Conservation (phyloP, 495 filamentous ascomycete genomes). For the Amorphotheca resinae region DNA sequence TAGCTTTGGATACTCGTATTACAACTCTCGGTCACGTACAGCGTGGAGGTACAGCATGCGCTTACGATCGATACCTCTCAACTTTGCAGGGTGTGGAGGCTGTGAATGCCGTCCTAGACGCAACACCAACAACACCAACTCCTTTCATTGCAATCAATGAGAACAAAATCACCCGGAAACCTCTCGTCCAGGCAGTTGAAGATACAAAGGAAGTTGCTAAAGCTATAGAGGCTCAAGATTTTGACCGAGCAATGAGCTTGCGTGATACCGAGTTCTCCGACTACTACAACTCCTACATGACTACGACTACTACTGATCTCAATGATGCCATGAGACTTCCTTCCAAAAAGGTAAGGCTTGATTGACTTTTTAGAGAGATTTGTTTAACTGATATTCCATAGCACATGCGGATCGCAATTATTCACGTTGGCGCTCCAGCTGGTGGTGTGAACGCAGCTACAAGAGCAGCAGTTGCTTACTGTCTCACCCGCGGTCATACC, state of each 20-base stretch:
- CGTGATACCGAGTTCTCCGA: conserved; percentile 92
- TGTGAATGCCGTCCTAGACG: conserved; percentile 89
- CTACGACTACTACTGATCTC: conserved; percentile 55
- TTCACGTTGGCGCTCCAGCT: conserved; percentile 96
- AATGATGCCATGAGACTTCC: conserved; percentile 42
- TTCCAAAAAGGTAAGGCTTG: conserved; percentile 50
- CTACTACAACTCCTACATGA: conserved; percentile 79
- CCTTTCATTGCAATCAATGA: conserved; percentile 92
- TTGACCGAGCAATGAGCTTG: conserved; percentile 70
- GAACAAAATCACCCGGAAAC: conserved; percentile 90
- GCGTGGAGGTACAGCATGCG: conserved; percentile 79
- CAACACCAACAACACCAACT: conserved; percentile 76
- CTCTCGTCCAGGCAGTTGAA: conserved; percentile 76
- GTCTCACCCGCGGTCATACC: conserved; percentile 81
- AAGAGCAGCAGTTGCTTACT: conserved; percentile 91
- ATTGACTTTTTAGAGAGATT: neutral
- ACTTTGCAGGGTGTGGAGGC: conserved; percentile 95
- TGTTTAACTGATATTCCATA: conserved; percentile 22
- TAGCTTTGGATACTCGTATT: conserved; percentile 80
- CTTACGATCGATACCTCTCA: conserved; percentile 87
- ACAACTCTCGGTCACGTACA: conserved; percentile 96
- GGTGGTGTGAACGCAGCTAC: conserved; percentile 98
- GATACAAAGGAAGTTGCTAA: conserved; percentile 71
- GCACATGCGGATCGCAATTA: conserved; percentile 86
- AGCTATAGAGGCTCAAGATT: conserved; percentile 71